Evolutionary conservation across 306 rosid genomes (phyloP).

Genomic region (Trichosanthes truncata): DNA sequence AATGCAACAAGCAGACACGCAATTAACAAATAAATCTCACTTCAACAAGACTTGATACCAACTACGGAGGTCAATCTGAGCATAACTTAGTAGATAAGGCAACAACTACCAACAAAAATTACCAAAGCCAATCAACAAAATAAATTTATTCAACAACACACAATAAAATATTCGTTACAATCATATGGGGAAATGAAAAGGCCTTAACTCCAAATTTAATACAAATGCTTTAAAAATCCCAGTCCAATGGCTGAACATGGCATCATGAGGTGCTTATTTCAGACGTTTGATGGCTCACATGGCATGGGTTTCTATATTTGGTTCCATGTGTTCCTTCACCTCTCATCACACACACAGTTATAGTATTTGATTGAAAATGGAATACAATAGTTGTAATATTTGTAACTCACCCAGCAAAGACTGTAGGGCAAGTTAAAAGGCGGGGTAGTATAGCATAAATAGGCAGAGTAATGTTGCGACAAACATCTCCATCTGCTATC

Average conservation of each 20-base stretch:
- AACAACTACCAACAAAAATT: background rate
- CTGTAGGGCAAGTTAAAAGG: constrained; percentile 82
- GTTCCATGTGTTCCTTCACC: background rate
- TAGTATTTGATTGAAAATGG: background rate
- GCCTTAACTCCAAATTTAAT: background rate
- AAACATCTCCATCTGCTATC: constrained; percentile 90
- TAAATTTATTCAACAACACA: background rate
- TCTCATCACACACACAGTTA: background rate
- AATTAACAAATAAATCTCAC: background rate
- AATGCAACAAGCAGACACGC: background rate
- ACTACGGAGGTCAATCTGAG: background rate
- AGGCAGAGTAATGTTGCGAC: constrained; percentile 55
- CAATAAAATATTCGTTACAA: background rate
- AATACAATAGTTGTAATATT: background rate
- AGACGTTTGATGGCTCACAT: background rate
- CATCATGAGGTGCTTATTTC: background rate
- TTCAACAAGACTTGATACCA: background rate
- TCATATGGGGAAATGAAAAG: background rate
- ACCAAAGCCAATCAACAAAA: background rate
- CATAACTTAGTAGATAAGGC: too few species aligned
- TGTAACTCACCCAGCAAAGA: constrained; percentile 69
- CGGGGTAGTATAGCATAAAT: constrained; percentile 76
- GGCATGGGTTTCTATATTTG: background rate
- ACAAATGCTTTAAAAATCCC: background rate
- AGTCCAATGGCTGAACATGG: background rate